A percentile compares a stretch with the other conserved stretches of the same genome.
Conservation (phyloP, 495 filamentous ascomycete genomes). For the Penicillium angulare region DNA sequence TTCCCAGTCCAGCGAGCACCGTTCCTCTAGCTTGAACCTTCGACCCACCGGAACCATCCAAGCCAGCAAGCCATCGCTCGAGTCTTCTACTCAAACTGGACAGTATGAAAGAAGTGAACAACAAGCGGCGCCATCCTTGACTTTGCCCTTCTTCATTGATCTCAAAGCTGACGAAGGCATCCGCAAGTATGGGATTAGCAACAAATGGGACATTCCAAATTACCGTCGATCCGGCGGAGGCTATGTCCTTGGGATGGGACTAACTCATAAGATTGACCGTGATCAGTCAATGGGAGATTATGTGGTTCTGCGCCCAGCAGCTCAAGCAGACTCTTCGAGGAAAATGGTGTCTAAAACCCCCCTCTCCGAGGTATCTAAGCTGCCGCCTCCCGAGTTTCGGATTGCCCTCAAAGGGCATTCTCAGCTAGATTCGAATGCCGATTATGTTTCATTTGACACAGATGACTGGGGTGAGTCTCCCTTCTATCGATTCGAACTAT, state of each 20-base stretch:
- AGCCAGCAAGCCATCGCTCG: not conserved
- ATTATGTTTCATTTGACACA: not conserved
- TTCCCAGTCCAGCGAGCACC: not conserved
- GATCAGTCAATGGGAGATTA: conserved; percentile 43
- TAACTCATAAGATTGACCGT: conserved; percentile 52
- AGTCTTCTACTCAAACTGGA: not conserved
- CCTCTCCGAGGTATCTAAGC: not conserved
- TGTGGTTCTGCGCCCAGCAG: conserved; percentile 38
- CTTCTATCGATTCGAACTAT: not conserved
- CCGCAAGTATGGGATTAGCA: conserved; percentile 57
- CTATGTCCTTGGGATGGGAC: conserved; percentile 53
- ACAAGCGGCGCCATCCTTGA: too few species aligned
- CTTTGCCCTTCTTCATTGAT: conserved; percentile 52
- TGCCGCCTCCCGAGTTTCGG: not conserved
- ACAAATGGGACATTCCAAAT: conserved; percentile 58
- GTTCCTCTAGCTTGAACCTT: not conserved
- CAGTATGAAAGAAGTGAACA: too few species aligned
- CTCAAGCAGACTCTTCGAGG: not conserved
- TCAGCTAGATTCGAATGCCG: not conserved
- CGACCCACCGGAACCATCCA: not conserved
- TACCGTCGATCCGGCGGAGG: conserved; percentile 62
- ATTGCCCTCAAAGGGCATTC: too few species aligned
- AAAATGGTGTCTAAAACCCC: not conserved
- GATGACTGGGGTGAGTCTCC: not conserved
- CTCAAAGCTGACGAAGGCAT: conserved; percentile 61